phyloP scores from a whole-genome alignment of 441 rosid genomes.

The Gossypium trilobum region DNA sequence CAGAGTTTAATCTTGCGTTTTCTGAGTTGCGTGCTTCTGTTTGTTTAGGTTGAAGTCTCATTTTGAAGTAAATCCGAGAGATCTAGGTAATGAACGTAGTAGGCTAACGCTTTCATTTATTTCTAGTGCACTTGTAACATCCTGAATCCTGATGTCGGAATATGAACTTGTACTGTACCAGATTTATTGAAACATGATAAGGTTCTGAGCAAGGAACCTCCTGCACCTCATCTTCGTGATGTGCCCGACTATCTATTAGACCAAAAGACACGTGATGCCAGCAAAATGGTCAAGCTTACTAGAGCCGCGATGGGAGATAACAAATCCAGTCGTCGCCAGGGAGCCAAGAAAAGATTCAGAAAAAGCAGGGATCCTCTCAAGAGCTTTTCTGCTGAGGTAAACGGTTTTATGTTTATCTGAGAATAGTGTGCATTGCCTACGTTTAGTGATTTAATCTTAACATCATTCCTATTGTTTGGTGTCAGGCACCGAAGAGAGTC shows the following conservation, averaged over 20 bases:
- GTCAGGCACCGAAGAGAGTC: slow-evolving; percentile 34
- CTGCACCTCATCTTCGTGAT: slow-evolving; percentile 59
- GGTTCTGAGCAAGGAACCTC: slow-evolving; percentile 54
- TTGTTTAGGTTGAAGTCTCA: slow-evolving; percentile 69
- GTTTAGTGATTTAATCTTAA: not conserved
- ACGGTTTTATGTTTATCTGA: not conserved
- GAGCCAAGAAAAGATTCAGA: slow-evolving; percentile 39
- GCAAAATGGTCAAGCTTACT: slow-evolving; percentile 73
- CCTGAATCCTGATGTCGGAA: not conserved
- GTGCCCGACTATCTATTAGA: slow-evolving; percentile 77
- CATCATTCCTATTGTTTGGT: not conserved
- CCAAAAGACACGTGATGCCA: slow-evolving; percentile 65
- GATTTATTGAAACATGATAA: slow-evolving; percentile 83
- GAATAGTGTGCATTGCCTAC: not conserved
- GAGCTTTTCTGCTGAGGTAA: not conserved
- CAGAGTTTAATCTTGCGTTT: not conserved
- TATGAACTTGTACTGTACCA: slow-evolving; percentile 22
- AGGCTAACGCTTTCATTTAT: not conserved
- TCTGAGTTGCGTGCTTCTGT: not conserved
- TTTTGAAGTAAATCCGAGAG: slow-evolving; percentile 79
- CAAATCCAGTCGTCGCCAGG: slow-evolving; percentile 31
- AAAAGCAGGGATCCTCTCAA: slow-evolving; percentile 46
- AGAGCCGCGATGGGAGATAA: slow-evolving; percentile 74
- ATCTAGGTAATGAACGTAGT: slow-evolving; percentile 38
- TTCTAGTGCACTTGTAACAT: not conserved